A percentile compares a stretch with the other conserved stretches of the same genome.
Evolutionary conservation across 169 alveolate genomes (phyloP).

Genomic region (Plasmodium inui): DNA sequence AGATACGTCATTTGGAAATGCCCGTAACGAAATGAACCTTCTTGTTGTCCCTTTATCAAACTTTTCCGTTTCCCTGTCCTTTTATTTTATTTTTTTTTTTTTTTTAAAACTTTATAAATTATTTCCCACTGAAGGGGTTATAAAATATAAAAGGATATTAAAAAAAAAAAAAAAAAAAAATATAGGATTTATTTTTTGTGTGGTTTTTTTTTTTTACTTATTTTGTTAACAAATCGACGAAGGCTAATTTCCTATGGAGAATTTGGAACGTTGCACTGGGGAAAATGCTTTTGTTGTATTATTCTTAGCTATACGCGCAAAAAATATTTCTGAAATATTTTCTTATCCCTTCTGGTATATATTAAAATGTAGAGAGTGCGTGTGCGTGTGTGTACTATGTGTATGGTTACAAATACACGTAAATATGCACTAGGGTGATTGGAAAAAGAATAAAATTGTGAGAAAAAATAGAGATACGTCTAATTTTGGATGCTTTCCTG

Average conservation of each 20-base stretch:
- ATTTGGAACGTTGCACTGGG: constrained; percentile 11
- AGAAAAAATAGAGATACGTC: neutral
- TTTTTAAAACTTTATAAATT: neutral
- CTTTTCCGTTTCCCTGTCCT: neutral
- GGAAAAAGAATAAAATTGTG: neutral
- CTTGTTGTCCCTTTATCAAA: neutral
- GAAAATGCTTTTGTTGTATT: constrained; percentile 9
- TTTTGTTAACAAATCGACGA: constrained; percentile 8
- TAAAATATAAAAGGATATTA: neutral
- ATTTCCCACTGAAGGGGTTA: constrained; percentile 3
- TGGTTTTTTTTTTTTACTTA: neutral
- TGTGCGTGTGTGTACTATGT: neutral
- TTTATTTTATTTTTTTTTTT: constrained; percentile 24
- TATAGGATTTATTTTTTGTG: neutral
- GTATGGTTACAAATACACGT: neutral
- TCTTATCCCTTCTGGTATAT: constrained; percentile 19
- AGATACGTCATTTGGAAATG: constrained; percentile 19
- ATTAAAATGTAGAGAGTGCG: neutral
- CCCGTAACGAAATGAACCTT: constrained; percentile 16
- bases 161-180: constrained; percentile 31
- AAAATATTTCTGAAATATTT: constrained; percentile 14
- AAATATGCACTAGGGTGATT: neutral
- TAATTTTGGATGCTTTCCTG: constrained; percentile 15
- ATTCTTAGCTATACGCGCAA: neutral
- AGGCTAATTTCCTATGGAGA: constrained; percentile 22